Percentiles rank a stretch among this genome's conserved stretches.
Evolutionary conservation across 495 filamentous ascomycete genomes (phyloP).

Genomic region (Xanthoparmelia taractica): DNA sequence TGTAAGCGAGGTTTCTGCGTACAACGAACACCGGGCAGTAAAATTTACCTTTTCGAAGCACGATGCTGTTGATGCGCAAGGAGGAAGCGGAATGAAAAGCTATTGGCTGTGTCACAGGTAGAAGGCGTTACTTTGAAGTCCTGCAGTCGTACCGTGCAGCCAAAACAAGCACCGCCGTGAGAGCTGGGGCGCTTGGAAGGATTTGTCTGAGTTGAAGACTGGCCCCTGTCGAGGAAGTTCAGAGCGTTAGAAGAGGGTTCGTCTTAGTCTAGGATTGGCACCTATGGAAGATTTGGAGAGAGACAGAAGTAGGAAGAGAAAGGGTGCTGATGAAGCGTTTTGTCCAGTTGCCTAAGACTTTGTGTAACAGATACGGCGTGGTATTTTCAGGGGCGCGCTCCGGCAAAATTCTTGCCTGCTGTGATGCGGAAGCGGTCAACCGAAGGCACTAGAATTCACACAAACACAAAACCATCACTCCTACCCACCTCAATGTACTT

Average conservation of each 20-base stretch:
- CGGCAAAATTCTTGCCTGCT: neutral
- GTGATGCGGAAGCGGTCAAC: neutral
- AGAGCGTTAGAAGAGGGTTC: neutral
- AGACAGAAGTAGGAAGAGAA: neutral
- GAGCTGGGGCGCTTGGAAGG: too few relatives aligned
- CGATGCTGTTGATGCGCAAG: too few relatives aligned
- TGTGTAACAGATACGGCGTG: neutral
- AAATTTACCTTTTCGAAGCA: too few relatives aligned
- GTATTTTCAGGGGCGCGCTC: neutral
- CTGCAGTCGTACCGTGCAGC: too few relatives aligned
- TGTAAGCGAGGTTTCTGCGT: neutral
- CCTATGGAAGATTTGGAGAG: neutral
- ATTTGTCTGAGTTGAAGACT: neutral
- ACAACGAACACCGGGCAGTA: too few relatives aligned
- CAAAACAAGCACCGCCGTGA: too few relatives aligned
- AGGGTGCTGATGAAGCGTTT: too few relatives aligned
- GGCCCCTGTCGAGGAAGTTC: neutral
- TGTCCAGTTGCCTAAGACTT: neutral
- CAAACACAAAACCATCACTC: neutral
- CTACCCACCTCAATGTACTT: too few relatives aligned
- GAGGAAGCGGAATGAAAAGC: too few relatives aligned
- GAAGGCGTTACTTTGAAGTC: neutral
- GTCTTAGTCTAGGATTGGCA: neutral
- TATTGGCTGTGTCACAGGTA: neutral
- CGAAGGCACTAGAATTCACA: neutral